Base-by-base conservation (phyloP, 441 rosid genomes). In the Pelargonium citronellum region DNA sequence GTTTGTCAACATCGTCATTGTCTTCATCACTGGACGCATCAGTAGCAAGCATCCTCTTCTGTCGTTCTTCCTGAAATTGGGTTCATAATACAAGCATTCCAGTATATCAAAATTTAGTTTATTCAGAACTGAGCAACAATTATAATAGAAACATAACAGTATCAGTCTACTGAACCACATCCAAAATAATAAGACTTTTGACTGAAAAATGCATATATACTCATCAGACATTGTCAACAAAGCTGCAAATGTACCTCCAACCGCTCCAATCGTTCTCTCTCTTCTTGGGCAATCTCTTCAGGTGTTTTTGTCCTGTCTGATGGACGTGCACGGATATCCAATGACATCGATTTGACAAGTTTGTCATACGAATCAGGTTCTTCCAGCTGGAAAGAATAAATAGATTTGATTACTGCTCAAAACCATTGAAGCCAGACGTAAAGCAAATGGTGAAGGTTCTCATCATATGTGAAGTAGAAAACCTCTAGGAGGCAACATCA, bases 211-310 rank as follows among this genome's bases (percentile, higher is more conserved):
- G 67, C 30, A 24, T 37, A 37, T 12, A 47, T 30, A 9, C 30
- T 0, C 13, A 20, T 49, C 69, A 74, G 34, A 61, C 22, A 41
- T 37, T 73, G 27, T 67, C 62, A 60, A 69, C 61, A 11, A 24
- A 39, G 11, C 20, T 60, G 55, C 62, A 69, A 41, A 71, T 57
- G 79, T 88, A 90, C 99, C 95, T 94, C 97, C 67, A 90, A 80
- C 66, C 43, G 81, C 77, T 83, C 89, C 47, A 90, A 77, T n/a
- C 82, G 87, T 79, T 91, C 96, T 79, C 86, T 82, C 79, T 91
- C 93, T 67, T 83, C 87, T 76, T 90, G 94, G 19, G 96, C 97
- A 86, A 89, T 86, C 85, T 94, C 99, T 77, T 94, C 97, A 13
- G 89, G 85, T 57, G 94, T 88, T 85, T 91, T 91, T 62, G 86